These are phyloP conservation scores for Talaromyces liani DNA, from an alignment of 495 filamentous ascomycete genomes.

Conservation along the genomic window DNA sequence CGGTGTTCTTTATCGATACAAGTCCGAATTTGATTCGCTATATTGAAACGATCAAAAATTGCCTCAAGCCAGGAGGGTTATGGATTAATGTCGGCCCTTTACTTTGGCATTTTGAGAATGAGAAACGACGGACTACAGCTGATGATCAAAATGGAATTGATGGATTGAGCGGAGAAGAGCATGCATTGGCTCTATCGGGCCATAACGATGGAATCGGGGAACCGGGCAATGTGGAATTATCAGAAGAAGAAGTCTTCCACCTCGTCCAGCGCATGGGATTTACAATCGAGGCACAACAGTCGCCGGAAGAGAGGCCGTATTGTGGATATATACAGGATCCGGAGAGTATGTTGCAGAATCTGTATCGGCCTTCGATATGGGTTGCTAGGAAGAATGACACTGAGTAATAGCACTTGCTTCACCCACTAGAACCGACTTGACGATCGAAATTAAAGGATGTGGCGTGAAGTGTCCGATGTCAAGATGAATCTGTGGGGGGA, in stretches of 20 bases:
- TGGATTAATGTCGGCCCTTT: conserved; percentile 89
- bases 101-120: conserved; percentile 71
- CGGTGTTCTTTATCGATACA: conserved; percentile 95
- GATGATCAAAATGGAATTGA: conserved; percentile 8
- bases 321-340: conserved; percentile 80
- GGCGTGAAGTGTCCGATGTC: too few relatives aligned
- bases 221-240: conserved; percentile 78
- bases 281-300: conserved; percentile 45
- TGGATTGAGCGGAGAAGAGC: conserved; percentile 10
- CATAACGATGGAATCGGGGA: conserved; percentile 53
- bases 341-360: conserved; percentile 75
- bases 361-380: conserved; percentile 75
- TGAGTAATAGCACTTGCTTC: background rate
- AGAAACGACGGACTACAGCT: conserved; percentile 26
- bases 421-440: too few relatives aligned
- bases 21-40: conserved; percentile 88
- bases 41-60: conserved; percentile 70
- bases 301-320: conserved; percentile 38
- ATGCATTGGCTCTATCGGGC: conserved; percentile 6
- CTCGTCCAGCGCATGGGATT: conserved; percentile 76
- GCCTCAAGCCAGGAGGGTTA: conserved; percentile 68
- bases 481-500: background rate
- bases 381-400: conserved; percentile 60
- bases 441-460: background rate
- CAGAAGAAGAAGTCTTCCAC: conserved; percentile 74